Percentiles rank a stretch among this genome's conserved stretches.
Evolutionary conservation across 176 grass and related monocot genomes (phyloP).

Genomic region (Alloteropsis semialata): DNA sequence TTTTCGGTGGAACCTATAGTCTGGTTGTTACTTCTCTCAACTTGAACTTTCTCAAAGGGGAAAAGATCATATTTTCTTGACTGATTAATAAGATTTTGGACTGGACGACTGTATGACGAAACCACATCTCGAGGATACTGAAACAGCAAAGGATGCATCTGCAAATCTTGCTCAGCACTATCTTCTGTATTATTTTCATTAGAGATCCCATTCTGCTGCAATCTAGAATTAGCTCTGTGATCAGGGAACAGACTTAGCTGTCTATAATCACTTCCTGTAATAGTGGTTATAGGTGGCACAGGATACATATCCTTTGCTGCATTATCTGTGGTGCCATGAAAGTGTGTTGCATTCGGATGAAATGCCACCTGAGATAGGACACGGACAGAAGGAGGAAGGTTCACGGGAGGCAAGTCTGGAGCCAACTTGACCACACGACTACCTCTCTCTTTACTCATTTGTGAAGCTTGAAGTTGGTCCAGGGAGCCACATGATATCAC

Average conservation of each 20-base stretch:
- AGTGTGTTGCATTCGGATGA: conserved; percentile 40
- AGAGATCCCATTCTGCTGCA: conserved; percentile 31
- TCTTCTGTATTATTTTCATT: conserved; percentile 35
- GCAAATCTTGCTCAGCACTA: conserved; percentile 63
- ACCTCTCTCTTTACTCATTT: conserved; percentile 53
- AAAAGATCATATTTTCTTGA: conserved; percentile 49
- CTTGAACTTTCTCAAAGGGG: conserved; percentile 43
- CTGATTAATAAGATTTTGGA: conserved; percentile 37
- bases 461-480: conserved; percentile 35
- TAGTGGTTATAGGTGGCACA: conserved; percentile 23
- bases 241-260: conserved; percentile 55
- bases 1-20: conserved; percentile 23
- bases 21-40: conserved; percentile 41
- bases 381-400: conserved; percentile 76
- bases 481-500: conserved; percentile 18
- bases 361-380: conserved; percentile 67
- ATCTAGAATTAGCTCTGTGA: conserved; percentile 40
- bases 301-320: conserved; percentile 33
- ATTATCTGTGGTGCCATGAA: conserved; percentile 41
- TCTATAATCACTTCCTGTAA: conserved; percentile 38
- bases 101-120: conserved; percentile 47
- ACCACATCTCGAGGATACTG: conserved; percentile 58
- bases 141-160: conserved; percentile 94
- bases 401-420: conserved; percentile 89
- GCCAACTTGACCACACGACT: conserved; percentile 82